Base-by-base conservation (phyloP, 306 rosid species). In the Prunus mongolica region DNA sequence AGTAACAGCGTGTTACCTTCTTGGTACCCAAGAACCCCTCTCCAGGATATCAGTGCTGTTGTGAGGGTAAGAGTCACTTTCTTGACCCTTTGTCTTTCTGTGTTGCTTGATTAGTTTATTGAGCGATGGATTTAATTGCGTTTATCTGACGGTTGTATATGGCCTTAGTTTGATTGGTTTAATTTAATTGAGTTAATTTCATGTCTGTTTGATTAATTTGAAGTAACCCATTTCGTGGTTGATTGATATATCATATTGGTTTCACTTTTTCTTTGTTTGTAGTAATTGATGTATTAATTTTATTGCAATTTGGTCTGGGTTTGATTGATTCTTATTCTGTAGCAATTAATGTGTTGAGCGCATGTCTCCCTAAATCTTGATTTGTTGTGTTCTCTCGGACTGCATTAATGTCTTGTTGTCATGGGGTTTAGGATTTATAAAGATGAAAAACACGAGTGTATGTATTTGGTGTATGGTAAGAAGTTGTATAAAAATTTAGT, bases 21-120 rank as follows among this genome's bases (percentile, higher is more conserved):
- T 60, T 94, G 96, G 97, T 91, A 94, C 60, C 98, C 95, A 0
- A 75, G 98, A 73, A 86, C 93, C 22, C 97, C 96, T 46, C 88
- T 94, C 12, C 87, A 87, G 0, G 92, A 92, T 25, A 81, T 94
- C 65, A 90, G 93, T n/a, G 82, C 80, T 12, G 71, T 90, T 20
- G 76, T 44, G 28, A 72, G 91, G 82, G 98, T 94, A 86, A 69
- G 38, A 1, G 34, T 65, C n/a, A 8, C 22, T 45, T 22, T 20
- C 19, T 27, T 47, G 19, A 38, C 45, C 46, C 46, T 76, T 61
- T 74, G 20, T 18, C n/a, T 30, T 44, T 71, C 16, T 18, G 3
- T 28, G 20, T 73, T 66, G 27, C 24, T 41, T 56, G 45, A 34
- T 67, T 63, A 30, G 45, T 56, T 45, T 65, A 30, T 30, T 50